phyloP scores from a whole-genome alignment of 1,139 yeast species.

The Meyerozyma guilliermondii region DNA sequence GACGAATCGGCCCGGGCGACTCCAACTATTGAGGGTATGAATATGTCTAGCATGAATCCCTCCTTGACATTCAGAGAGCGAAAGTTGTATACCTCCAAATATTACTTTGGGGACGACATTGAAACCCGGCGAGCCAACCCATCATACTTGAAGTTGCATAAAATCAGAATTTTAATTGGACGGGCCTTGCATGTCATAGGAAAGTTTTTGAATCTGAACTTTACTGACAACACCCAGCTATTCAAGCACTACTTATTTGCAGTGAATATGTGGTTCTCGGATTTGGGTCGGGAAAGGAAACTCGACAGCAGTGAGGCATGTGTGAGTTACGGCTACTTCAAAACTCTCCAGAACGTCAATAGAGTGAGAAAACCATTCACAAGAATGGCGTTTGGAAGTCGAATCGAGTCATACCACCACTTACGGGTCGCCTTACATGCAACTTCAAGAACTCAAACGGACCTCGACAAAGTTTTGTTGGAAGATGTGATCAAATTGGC shows the following conservation, averaged over 20 bases:
- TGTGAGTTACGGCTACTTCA: constrained; percentile 31
- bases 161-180: constrained; percentile 60
- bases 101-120: constrained; percentile 50
- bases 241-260: constrained; percentile 64
- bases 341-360: constrained; percentile 36
- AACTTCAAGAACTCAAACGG: constrained; percentile 68
- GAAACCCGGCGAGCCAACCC: constrained; percentile 44
- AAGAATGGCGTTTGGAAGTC: constrained; percentile 68
- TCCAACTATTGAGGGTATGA: constrained; percentile 41
- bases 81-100: constrained; percentile 54
- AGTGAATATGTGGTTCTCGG: constrained; percentile 76
- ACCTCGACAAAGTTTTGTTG: constrained; percentile 58
- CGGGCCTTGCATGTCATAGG: constrained; percentile 58
- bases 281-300: constrained; percentile 72
- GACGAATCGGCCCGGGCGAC: constrained; percentile 34
- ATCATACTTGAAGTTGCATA: constrained; percentile 57
- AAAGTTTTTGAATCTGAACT: constrained; percentile 42
- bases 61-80: constrained; percentile 55
- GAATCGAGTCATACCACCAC: constrained; percentile 74
- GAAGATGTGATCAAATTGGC: constrained; percentile 66
- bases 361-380: constrained; percentile 68
- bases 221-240: constrained; percentile 65
- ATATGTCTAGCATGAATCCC: constrained; percentile 39
- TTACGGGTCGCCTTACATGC: constrained; percentile 72
- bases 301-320: constrained; percentile 50